Percentiles rank a stretch among this genome's conserved stretches.
Conservation (phyloP, 176 grass and related monocot genomes). For the Eragrostis nindensis region DNA sequence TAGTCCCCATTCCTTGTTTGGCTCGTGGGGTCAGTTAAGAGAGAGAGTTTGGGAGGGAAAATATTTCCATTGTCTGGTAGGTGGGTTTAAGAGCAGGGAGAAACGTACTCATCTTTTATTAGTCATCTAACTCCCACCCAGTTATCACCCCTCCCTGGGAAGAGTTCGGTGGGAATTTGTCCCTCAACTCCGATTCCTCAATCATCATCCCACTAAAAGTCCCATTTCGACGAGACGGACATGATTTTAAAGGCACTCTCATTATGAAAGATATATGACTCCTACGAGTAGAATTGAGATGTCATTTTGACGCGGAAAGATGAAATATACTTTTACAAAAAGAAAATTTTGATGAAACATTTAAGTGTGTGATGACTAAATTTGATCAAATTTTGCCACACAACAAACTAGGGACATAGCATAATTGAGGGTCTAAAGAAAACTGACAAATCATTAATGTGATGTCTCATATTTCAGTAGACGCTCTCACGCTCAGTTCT, state of each 20-base stretch:
- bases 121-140: no score
- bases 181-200: no score
- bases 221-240: no score
- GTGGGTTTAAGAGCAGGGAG: no score
- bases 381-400: neutral
- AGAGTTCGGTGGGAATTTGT: no score
- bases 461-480: neutral
- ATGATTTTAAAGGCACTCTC: neutral
- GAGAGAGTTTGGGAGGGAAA: no score
- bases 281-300: neutral
- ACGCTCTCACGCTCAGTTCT: neutral
- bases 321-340: neutral
- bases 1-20: no score
- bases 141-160: no score
- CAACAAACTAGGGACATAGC: neutral
- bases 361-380: neutral
- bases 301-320: slow-evolving; percentile 7
- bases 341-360: neutral
- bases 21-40: no score
- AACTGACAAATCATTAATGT: neutral
- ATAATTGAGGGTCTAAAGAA: neutral
- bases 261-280: neutral
- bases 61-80: no score
- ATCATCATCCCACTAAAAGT: no score
- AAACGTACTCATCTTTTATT: no score